A percentile compares a stretch with the other conserved stretches of the same genome.
These are phyloP conservation scores for Ophiostoma tasmaniense DNA, from an alignment of 2,329 filamentous ascomycete species.

Conservation along the genomic window DNA sequence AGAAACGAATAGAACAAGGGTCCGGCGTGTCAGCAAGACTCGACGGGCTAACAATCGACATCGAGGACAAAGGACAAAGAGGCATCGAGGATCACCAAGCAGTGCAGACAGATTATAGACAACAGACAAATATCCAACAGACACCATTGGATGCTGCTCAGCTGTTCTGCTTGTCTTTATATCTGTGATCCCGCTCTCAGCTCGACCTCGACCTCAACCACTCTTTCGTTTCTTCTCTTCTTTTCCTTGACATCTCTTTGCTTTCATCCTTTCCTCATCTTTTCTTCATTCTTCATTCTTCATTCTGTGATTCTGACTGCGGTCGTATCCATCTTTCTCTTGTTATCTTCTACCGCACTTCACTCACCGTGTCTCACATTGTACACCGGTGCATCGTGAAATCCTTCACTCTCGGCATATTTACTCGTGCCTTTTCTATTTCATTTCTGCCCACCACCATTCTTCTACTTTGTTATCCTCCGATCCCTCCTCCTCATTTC, in stretches of 20 bases:
- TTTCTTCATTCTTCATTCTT: not conserved
- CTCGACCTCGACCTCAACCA: no score
- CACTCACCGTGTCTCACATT: not conserved
- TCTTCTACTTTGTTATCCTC: not conserved
- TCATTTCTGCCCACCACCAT: not conserved
- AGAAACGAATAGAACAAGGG: not conserved
- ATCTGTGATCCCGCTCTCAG: not conserved
- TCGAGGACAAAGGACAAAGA: not conserved
- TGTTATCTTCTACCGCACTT: not conserved
- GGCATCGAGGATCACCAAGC: not conserved
- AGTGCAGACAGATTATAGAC: not conserved
- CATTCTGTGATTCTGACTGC: not conserved
- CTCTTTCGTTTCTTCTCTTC: not conserved
- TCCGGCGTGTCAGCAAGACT: not conserved
- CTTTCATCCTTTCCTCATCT: not conserved
- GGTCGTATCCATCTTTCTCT: no score
- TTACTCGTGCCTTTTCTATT: not conserved
- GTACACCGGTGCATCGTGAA: not conserved
- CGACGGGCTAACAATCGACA: not conserved
- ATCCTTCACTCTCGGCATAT: not conserved
- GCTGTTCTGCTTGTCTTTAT: not conserved
- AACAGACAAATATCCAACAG: not conserved
- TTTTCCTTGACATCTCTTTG: not conserved
- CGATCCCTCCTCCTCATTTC: not conserved
- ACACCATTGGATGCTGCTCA: not conserved